These are phyloP conservation scores for Vicia faba DNA, from an alignment of 306 rosid species.

Conservation along the genomic window DNA sequence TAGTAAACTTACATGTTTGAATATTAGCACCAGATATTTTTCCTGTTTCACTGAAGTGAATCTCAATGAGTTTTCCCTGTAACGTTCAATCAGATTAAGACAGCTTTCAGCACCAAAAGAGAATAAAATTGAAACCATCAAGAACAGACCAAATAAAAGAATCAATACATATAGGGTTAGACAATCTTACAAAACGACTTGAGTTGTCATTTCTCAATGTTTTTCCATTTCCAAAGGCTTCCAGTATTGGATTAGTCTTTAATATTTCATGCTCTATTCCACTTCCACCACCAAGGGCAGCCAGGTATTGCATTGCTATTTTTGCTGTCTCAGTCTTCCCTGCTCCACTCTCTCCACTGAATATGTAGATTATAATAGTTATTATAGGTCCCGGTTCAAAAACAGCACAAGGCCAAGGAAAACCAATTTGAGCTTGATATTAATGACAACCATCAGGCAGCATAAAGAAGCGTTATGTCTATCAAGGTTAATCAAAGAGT, in stretches of 20 bases:
- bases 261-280: conserved; percentile 96
- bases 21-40: conserved; percentile 96
- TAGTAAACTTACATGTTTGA: conserved; percentile 82
- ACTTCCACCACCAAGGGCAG: conserved; percentile 97
- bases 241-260: conserved; percentile 95
- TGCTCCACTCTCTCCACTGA: conserved; percentile 99
- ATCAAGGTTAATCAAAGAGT: conserved; percentile 10
- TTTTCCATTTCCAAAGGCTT: conserved; percentile 98
- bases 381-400: conserved; percentile 24
- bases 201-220: conserved; percentile 99
- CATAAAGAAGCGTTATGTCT: conserved; percentile 11
- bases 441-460: conserved; percentile 1
- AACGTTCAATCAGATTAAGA: conserved; percentile 39
- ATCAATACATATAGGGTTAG: conserved; percentile 18
- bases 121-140: conserved; percentile 28
- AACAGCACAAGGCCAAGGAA: conserved; percentile 4
- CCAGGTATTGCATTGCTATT: conserved; percentile 98
- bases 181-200: conserved; percentile 93
- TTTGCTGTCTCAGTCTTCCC: conserved; percentile 99
- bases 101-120: conserved; percentile 26
- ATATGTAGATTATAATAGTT: conserved; percentile 26
- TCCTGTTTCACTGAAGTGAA: conserved; percentile 97
- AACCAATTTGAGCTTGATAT: conserved; percentile 24
- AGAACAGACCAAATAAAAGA: conserved; percentile 38
- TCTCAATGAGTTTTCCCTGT: conserved; percentile 98